Base-by-base conservation (phyloP, 352 stramenopile species). In the Phytophthora crassamura region DNA sequence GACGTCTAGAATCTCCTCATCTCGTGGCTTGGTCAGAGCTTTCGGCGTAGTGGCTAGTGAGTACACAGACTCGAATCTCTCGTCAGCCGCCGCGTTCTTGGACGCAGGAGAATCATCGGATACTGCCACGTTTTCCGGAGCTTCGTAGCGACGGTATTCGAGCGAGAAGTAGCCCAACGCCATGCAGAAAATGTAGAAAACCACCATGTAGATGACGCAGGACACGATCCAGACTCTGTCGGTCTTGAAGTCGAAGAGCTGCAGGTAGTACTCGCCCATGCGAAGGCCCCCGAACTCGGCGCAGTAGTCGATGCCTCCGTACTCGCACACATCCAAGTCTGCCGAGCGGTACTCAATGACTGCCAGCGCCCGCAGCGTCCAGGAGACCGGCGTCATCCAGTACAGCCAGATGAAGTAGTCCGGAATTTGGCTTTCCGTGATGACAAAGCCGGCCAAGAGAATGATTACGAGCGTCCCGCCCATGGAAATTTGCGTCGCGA, bases 341-440 rank as follows among this genome's bases (percentile, higher is more conserved):
- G 11, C n/a, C 1, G 60, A 76, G 6, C 73, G 50, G 54, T 86
- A 89, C 45, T 89, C 65, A 38, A 66, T 80, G 9, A 86, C 49
- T 15, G 69, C 72, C 2, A 86, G 41, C 5, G 55, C 50, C 10
- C 81, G 78, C 33, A 86, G 7, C 1, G 55, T 59, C 81, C 80
- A 90, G 1, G 74, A 65, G 4, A 92, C 52, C 0, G 81, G 84
- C 28, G 84, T 82, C n/a, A 88, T 64, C 66, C 72, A 90, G 63
- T 90, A 91, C 14, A 90, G 14, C 83, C 83, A 93, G 9, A 69
- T 69, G 32, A 82, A 81, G 42, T 83, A 84, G 20, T 50, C 36
- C 0, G 80, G 84, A 9, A 90, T 86, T 12, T 83, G 53, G 10
- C 79, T 64, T 35, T 84, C 69, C 11, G 76, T 64, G 50, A 86